Evolutionary conservation across 495 filamentous ascomycete genomes (phyloP), one percentile per base, ranked within the genome.

Genomic region (Hypoxylon crocopeplum): DNA sequence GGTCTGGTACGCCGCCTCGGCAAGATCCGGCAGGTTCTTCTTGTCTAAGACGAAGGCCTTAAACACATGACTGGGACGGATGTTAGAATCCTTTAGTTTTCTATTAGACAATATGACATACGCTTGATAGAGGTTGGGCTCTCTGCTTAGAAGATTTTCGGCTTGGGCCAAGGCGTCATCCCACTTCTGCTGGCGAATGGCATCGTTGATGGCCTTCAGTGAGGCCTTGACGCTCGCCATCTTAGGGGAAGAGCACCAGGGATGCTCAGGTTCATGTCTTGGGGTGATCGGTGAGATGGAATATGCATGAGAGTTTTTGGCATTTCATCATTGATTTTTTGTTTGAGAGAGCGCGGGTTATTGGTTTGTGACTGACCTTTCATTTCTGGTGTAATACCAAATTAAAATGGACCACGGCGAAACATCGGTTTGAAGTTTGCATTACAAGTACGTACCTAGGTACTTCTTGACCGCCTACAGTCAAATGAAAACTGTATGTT

Each of bases 81-180:
- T 51, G 55, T 64, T 13, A 56, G 48, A 27, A 20, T 17, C 19
- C 39, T 60, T 16, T 5, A 5, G 25, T 22, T 5, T 6, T 11
- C 12, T 13, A 2, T 2, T 2, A 25, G n/a, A 22, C 10, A 19
- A 21, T 51, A 7, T 20, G 41, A 59, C 59, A 15, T 56, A 93
- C 88, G 86, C 90, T 72, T 91, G 86, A 72, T 96, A 96, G 69
- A 87, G 93, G 45, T 87, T 80, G 16, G 87, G 76, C 59, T 98
- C 92, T 59, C 82, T 79, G 25, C 85, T 73, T 46, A 97, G 75
- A 32, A 92, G 70, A 29, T 73, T 80, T 60, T 86, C 81, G 13
- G 88, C 85, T 62, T 90, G 84, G 15, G 81, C 75, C 45, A 87
- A 79, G 27, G 89, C 91, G 53, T 83, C 82, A 62, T 85, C 83